Conservation (phyloP, 306 rosid species). For the Fragaria nilgerrensis region DNA sequence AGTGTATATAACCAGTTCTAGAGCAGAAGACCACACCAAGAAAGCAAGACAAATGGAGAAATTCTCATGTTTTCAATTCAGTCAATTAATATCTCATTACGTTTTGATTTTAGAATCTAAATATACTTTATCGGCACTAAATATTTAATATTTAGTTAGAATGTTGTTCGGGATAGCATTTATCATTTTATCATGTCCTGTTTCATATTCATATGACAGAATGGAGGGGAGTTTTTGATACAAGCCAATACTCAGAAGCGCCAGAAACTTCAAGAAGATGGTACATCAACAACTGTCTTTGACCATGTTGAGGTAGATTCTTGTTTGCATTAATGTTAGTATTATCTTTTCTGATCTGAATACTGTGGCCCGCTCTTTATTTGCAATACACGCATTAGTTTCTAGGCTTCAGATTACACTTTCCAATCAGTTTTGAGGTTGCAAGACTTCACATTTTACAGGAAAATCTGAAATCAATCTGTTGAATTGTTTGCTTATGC, state of each 20-base stretch:
- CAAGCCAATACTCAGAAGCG: conserved; percentile 94
- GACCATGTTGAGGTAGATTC: conserved; percentile 70
- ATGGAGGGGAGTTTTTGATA: conserved; percentile 70
- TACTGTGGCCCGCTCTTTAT: background rate
- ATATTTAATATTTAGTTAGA: background rate
- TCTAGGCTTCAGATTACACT: background rate
- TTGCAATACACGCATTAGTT: background rate
- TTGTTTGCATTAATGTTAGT: conserved; percentile 22
- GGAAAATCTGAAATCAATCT: background rate
- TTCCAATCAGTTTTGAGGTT: background rate
- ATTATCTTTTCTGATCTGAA: conserved; percentile 5
- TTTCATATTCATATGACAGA: conserved; percentile 31
- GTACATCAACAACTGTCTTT: conserved; percentile 35
- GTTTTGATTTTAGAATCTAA: conserved; percentile 1
- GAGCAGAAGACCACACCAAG: background rate
- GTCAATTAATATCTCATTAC: background rate
- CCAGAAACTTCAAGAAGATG: conserved; percentile 52
- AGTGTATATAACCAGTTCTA: background rate
- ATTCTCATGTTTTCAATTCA: background rate
- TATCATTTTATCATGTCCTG: background rate
- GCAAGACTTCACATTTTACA: background rate
- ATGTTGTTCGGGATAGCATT: background rate
- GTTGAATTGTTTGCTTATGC: background rate
- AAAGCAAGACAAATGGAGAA: background rate
- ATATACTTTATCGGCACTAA: background rate